These are phyloP conservation scores for Letharia columbiana DNA, from an alignment of 495 filamentous ascomycete genomes.

Conservation along the genomic window DNA sequence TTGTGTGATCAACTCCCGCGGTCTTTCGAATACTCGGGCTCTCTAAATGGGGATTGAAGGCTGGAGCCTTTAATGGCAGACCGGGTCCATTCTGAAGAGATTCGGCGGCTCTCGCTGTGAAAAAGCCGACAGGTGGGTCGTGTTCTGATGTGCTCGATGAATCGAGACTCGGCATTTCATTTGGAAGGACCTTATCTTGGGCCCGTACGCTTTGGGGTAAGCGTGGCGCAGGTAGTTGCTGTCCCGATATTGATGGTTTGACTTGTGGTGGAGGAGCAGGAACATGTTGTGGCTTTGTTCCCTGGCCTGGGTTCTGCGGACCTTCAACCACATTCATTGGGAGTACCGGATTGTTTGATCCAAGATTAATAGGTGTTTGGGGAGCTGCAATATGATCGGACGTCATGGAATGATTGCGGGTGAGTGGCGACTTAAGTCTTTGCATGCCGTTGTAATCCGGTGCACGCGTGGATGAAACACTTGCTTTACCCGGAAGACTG, in stretches of 20 bases:
- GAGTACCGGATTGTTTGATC: not conserved
- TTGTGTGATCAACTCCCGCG: slow-evolving; percentile 74
- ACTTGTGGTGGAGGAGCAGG: slow-evolving; percentile 26
- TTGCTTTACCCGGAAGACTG: slow-evolving; percentile 7
- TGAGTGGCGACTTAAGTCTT: slow-evolving; percentile 6
- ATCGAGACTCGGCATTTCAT: slow-evolving; percentile 14
- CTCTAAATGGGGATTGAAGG: slow-evolving; percentile 75
- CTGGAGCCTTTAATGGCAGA: slow-evolving; percentile 40
- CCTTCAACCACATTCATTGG: not conserved
- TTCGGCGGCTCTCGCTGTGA: slow-evolving; percentile 63
- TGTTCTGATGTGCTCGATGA: slow-evolving; percentile 13
- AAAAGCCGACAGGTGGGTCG: slow-evolving; percentile 54
- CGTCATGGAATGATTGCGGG: not conserved
- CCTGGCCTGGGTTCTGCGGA: slow-evolving; percentile 11
- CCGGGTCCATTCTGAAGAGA: slow-evolving; percentile 35
- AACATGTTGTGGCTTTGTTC: slow-evolving; percentile 27
- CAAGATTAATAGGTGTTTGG: slow-evolving; percentile 10
- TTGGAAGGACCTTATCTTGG: not conserved
- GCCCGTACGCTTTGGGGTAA: not conserved
- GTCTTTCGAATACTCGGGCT: slow-evolving; percentile 85
- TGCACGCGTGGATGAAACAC: not conserved
- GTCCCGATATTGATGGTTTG: slow-evolving; percentile 19
- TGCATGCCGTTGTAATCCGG: slow-evolving; percentile 3
- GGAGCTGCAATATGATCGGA: not conserved
- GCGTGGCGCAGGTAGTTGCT: slow-evolving; percentile 24